phyloP scores from a whole-genome alignment of 768 basidiomycete genomes.

The Mycena latifolia region DNA sequence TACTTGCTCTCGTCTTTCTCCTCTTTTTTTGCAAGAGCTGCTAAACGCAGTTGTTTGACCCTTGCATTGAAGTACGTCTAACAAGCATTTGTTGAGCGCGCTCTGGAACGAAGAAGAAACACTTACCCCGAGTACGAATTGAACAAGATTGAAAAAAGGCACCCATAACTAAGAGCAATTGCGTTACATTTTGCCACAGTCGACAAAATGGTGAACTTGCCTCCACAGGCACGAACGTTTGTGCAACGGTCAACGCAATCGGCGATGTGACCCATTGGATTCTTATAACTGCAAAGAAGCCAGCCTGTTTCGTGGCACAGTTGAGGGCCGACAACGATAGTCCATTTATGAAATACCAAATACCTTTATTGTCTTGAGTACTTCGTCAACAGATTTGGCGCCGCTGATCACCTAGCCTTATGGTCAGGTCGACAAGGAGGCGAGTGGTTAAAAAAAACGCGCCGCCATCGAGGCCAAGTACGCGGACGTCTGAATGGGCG shows the following conservation, averaged over 20 bases:
- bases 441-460: too few relatives aligned
- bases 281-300: conserved; percentile 80
- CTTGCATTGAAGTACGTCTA: conserved; percentile 81
- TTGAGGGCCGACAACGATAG: neutral
- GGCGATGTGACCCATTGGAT: conserved; percentile 64
- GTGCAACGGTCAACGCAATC: conserved; percentile 78
- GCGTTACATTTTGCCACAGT: neutral
- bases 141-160: conserved; percentile 85
- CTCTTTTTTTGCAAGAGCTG: conserved; percentile 64
- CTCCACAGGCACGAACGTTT: conserved; percentile 83
- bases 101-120: too few relatives aligned
- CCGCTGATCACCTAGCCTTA: conserved; percentile 72
- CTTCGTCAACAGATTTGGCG: conserved; percentile 72
- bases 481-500: conserved; percentile 81
- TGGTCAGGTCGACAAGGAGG: too few relatives aligned
- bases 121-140: conserved; percentile 81
- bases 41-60: conserved; percentile 72
- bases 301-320: conserved; percentile 45
- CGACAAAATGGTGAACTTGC: conserved; percentile 47
- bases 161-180: conserved; percentile 75
- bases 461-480: conserved; percentile 81
- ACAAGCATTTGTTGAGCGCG: neutral
- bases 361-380: conserved; percentile 78
- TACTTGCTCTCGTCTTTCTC: conserved; percentile 40
- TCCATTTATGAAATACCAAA: conserved; percentile 78